These are phyloP conservation scores for Agrocybe pediades DNA, from an alignment of 768 basidiomycete species.

Conservation along the genomic window DNA sequence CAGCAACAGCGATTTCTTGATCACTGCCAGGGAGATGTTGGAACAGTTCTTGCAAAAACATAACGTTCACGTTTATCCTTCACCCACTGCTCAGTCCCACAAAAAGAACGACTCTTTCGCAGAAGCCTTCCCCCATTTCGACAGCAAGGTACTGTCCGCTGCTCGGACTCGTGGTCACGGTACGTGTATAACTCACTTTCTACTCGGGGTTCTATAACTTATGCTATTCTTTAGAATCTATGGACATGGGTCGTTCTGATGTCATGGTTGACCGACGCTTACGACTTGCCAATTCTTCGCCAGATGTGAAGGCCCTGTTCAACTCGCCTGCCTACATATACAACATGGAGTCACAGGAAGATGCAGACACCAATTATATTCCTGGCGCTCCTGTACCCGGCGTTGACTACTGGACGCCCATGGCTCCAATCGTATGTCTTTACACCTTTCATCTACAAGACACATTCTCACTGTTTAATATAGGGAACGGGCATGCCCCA, in stretches of 20 bases:
- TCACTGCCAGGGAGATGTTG: slow-evolving; percentile 87
- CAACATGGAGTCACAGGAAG: slow-evolving; percentile 73
- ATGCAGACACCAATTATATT: slow-evolving; percentile 60
- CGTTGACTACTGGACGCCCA: slow-evolving; percentile 75
- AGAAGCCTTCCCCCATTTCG: slow-evolving; percentile 95
- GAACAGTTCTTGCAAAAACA: slow-evolving; percentile 89
- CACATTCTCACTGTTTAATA: slow-evolving; percentile 9
- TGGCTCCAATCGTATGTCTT: slow-evolving; percentile 70
- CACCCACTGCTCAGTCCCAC: slow-evolving; percentile 75
- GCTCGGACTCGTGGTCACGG: slow-evolving; percentile 68
- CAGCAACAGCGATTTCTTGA: slow-evolving; percentile 91
- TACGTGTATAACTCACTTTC: slow-evolving; percentile 23
- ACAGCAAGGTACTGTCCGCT: slow-evolving; percentile 89
- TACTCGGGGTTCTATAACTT: slow-evolving; percentile 2
- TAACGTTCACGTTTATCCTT: slow-evolving; percentile 81
- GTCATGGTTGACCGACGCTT: slow-evolving; percentile 72
- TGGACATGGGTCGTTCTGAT: slow-evolving; percentile 73
- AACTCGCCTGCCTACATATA: slow-evolving; percentile 85
- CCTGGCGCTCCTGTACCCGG: slow-evolving; percentile 41
- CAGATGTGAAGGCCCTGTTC: slow-evolving; percentile 95
- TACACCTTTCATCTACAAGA: slow-evolving; percentile 9
- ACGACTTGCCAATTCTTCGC: slow-evolving; percentile 85
- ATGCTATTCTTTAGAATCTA: slow-evolving; percentile 55
- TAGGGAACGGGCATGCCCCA: slow-evolving; percentile 72
- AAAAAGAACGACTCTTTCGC: slow-evolving; percentile 92